Percentiles rank a stretch among this genome's conserved stretches.
phyloP scores from a whole-genome alignment of 2,329 filamentous ascomycete genomes.

The Aplosporella prunicola region DNA sequence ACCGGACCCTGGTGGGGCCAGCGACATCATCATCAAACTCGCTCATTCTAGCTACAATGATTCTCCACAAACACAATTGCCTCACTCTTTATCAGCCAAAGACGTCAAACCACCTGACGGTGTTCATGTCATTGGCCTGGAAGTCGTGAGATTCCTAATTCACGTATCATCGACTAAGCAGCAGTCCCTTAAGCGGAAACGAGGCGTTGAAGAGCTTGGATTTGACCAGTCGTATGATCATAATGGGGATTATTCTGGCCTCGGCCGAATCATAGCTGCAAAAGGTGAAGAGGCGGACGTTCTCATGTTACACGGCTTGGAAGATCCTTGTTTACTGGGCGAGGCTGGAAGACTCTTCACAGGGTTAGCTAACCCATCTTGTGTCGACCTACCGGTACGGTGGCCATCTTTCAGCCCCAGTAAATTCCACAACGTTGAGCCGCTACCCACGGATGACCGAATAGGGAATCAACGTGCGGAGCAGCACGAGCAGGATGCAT shows the following conservation, averaged over 20 bases:
- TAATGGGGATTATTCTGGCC: neutral
- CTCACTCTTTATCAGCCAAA: constrained; percentile 17
- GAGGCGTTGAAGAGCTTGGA: neutral
- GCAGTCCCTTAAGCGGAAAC: neutral
- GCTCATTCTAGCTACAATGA: constrained; percentile 12
- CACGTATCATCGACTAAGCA: constrained; percentile 8
- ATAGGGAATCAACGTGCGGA: constrained; percentile 1
- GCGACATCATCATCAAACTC: constrained; percentile 18
- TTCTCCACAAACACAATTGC: constrained; percentile 10
- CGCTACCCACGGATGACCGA: constrained; percentile 1
- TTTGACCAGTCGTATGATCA: too few relatives aligned
- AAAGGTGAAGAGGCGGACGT: neutral
- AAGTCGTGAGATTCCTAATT: constrained; percentile 21
- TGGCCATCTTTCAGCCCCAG: too few relatives aligned
- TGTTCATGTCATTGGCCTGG: constrained; percentile 17
- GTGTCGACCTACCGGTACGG: too few relatives aligned
- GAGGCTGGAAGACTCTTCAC: too few relatives aligned
- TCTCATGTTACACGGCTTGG: neutral
- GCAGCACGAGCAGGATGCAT: constrained; percentile 3
- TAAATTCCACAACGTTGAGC: too few relatives aligned
- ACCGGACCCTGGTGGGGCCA: too few relatives aligned
- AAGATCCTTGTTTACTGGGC: neutral
- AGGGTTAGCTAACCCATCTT: too few relatives aligned
- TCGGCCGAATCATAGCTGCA: neutral
- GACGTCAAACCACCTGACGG: constrained; percentile 24